Base-by-base conservation (phyloP, 352 stramenopile genomes). In the Thalassiosira mediterranea region DNA sequence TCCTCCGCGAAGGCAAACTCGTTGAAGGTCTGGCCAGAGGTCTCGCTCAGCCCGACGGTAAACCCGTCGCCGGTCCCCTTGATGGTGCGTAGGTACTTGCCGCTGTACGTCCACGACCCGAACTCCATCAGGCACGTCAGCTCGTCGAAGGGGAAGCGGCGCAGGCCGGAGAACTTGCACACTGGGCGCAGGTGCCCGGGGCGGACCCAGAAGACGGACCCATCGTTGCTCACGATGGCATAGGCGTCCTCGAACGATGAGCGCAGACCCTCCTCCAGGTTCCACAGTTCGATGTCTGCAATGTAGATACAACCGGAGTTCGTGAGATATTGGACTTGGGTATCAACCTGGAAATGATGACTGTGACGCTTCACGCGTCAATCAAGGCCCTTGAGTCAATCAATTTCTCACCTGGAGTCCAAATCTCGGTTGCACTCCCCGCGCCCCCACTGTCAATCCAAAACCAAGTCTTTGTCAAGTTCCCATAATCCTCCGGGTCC, bases 401-500 rank as follows among this genome's bases (percentile, higher is more conserved):
- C n/a, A n/a, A n/a, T n/a, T n/a, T n/a, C n/a, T n/a, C n/a, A n/a
- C n/a, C 76, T 17, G 76, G 76, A 21, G 76, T 85, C 76, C 73
- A 82, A 59, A 85, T 81, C 54, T 85, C 76, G 11, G 32, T 76
- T 60, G 81, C 76, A 7, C 76, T 72, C 10, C 47, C 76, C 28
- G n/a, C 66, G 21, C 29, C 54, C 10, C 72, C 72, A 53, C 64
- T 60, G n/a, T 28, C 40, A n/a, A 85, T 68, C 46, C 52, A 85
- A 57, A 81, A 78, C 71, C 72, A 81, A 1, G 31, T 57, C 38
- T 62, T 81, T 1, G 31, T 57, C 0, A 79, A 3, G 26, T 46
- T 52, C 4, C 32, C 57, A 59, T 76, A 83, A 5, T 79, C 64
- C n/a, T 51, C 23, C 1, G 76, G 76, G 37, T 72, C 21, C 76